Percentiles rank a stretch among this genome's conserved stretches.
phyloP scores from a whole-genome alignment of 2,329 filamentous ascomycete species.

The Alternaria arborescens region DNA sequence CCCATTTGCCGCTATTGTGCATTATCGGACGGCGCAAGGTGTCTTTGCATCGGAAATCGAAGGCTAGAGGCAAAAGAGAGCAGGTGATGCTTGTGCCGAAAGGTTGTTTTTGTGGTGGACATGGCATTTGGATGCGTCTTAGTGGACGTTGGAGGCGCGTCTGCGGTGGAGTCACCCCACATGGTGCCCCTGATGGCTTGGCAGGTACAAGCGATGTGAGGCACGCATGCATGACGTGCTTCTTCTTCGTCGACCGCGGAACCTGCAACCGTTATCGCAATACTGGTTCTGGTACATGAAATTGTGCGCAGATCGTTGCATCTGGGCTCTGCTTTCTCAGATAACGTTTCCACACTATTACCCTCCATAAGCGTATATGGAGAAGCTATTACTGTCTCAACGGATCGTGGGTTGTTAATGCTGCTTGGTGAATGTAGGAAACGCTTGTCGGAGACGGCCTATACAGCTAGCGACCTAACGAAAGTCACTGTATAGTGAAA shows the following conservation, averaged over 20 bases:
- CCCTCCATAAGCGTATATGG: too few species aligned
- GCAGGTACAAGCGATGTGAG: constrained; percentile 9
- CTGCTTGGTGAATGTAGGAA: too few species aligned
- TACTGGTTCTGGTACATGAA: background rate
- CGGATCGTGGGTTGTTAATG: too few species aligned
- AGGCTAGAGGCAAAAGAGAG: background rate
- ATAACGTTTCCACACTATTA: too few species aligned
- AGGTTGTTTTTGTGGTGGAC: background rate
- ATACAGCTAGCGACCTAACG: too few species aligned
- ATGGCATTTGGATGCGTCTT: constrained; percentile 2
- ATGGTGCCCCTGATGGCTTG: constrained; percentile 7
- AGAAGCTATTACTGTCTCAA: too few species aligned
- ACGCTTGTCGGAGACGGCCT: too few species aligned
- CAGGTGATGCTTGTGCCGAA: background rate
- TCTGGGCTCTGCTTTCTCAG: background rate
- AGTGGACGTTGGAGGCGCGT: constrained; percentile 2
- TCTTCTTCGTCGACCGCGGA: background rate
- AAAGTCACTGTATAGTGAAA: too few species aligned
- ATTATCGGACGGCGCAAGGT: background rate
- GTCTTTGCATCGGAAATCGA: background rate
- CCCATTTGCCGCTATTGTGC: background rate
- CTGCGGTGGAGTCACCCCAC: constrained; percentile 1
- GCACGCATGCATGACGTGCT: constrained; percentile 3
- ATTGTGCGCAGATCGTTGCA: background rate
- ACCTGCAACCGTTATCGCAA: background rate